phyloP scores from a whole-genome alignment of 306 rosid species.

The Nissolia schottii region DNA sequence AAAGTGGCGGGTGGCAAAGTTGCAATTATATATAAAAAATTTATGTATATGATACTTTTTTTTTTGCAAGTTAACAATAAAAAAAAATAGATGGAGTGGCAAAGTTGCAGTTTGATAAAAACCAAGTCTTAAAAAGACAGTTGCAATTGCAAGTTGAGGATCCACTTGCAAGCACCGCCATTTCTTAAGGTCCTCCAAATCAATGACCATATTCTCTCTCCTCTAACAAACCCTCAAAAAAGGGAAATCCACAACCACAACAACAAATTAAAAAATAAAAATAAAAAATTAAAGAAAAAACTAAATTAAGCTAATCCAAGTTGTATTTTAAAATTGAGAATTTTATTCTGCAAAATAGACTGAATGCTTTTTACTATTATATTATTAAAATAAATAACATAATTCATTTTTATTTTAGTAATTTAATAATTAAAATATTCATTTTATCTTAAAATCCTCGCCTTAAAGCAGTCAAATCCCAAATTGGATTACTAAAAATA shows the following conservation, averaged over 20 bases:
- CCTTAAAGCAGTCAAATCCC: too few species aligned
- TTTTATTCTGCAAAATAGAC: too few species aligned
- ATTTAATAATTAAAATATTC: too few species aligned
- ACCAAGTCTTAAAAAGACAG: slow-evolving; percentile 54
- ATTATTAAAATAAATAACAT: too few species aligned
- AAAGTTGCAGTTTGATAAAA: slow-evolving; percentile 38
- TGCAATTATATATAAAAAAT: too few species aligned
- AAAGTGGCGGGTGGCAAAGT: slow-evolving; percentile 7
- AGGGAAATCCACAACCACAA: background rate
- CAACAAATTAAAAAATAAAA: too few species aligned
- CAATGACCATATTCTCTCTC: background rate
- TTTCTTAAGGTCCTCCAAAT: slow-evolving; percentile 42
- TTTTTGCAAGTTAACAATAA: background rate
- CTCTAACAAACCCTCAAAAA: background rate
- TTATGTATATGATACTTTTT: too few species aligned
- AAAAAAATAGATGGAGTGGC: slow-evolving; percentile 8
- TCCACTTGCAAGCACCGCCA: slow-evolving; percentile 72
- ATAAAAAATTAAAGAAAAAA: background rate
- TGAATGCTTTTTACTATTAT: too few species aligned
- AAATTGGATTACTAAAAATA: too few species aligned
- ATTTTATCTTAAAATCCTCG: too few species aligned
- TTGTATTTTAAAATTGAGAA: slow-evolving; percentile 30
- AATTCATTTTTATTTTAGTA: too few species aligned
- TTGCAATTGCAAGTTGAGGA: slow-evolving; percentile 76
- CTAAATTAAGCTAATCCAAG: slow-evolving; percentile 41